Conservation (phyloP, 2,329 filamentous ascomycete species). For the Fusarium albosuccineum region DNA sequence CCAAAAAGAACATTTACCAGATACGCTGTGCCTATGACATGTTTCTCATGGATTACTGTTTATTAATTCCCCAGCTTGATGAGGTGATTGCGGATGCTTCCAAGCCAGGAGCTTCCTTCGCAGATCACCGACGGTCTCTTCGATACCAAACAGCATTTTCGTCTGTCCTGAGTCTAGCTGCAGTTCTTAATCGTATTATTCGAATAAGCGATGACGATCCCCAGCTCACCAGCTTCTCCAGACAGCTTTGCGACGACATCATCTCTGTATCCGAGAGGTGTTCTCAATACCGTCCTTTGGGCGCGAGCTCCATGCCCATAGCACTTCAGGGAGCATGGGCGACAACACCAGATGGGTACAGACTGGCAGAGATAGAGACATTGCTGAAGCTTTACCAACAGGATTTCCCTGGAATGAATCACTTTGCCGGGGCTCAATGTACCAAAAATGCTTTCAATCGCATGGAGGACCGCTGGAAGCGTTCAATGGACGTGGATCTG, state of each 20-base stretch:
- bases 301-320: not conserved
- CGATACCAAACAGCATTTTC: not conserved
- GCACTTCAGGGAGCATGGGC: not conserved
- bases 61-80: not conserved
- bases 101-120: not conserved
- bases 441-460: not conserved
- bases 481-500: too few species aligned
- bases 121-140: not conserved
- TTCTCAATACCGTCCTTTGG: not conserved
- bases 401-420: not conserved
- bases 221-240: not conserved
- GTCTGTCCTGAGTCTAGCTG: not conserved
- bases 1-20: constrained; percentile 7
- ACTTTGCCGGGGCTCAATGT: not conserved
- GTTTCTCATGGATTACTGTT: too few species aligned
- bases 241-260: not conserved
- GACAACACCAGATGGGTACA: not conserved
- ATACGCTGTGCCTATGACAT: constrained; percentile 2
- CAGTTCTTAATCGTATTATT: constrained; percentile 5
- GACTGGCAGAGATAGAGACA: not conserved
- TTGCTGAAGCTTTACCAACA: not conserved
- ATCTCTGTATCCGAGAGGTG: not conserved
- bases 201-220: not conserved
- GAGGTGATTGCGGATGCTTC: not conserved
- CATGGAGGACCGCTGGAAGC: not conserved